These are phyloP conservation scores for Phialophora macrospora DNA, from an alignment of 2,329 filamentous ascomycete species.

Conservation along the genomic window DNA sequence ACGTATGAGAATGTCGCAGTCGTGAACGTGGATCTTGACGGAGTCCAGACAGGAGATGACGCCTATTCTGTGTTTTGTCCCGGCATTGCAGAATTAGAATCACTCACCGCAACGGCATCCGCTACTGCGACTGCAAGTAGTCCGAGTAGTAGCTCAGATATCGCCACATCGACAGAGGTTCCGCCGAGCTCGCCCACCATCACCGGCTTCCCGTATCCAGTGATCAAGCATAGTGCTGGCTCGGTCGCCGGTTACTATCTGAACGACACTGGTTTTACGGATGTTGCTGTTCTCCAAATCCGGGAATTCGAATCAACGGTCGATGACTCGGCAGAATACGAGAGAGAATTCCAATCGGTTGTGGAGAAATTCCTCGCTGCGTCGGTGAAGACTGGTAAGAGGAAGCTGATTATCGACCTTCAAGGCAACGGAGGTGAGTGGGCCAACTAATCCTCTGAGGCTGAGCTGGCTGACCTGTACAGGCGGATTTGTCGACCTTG, in stretches of 20 bases:
- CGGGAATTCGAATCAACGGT: conserved; percentile 45
- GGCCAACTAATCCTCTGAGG: background rate
- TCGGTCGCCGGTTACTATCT: conserved; percentile 55
- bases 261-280: conserved; percentile 47
- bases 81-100: conserved; percentile 5
- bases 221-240: conserved; percentile 44
- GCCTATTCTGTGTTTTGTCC: conserved; percentile 27
- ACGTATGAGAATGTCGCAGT: conserved; percentile 40
- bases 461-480: background rate
- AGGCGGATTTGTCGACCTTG: conserved; percentile 57
- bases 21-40: conserved; percentile 23
- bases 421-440: conserved; percentile 58
- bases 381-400: conserved; percentile 56
- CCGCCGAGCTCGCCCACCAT: conserved; percentile 24
- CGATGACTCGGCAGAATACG: conserved; percentile 24
- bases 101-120: background rate
- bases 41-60: conserved; percentile 41
- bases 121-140: conserved; percentile 11
- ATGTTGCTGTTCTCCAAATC: conserved; percentile 55
- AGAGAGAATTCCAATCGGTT: conserved; percentile 33
- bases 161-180: conserved; percentile 13
- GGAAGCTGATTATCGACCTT: conserved; percentile 69
- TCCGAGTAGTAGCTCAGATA: conserved; percentile 8
- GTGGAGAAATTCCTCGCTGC: conserved; percentile 51
- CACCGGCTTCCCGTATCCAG: conserved; percentile 47